Base-by-base conservation (phyloP, 1,284 basidiomycete species). In the Fomes fomentarius region DNA sequence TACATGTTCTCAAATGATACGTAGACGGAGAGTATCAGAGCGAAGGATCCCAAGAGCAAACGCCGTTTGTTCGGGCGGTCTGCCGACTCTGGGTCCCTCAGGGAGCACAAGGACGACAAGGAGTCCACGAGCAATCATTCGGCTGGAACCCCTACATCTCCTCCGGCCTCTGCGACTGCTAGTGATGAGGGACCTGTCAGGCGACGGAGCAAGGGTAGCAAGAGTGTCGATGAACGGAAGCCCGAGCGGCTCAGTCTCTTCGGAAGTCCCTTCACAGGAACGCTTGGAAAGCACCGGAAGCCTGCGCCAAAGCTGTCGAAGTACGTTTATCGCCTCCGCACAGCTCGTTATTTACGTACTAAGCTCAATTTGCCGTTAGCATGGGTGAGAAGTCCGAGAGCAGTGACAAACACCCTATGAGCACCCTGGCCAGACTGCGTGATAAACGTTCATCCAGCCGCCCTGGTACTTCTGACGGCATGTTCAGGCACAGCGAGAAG, bases 241-340 rank as follows among this genome's bases (percentile, higher is more conserved):
- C 73, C 42, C 17, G 85, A 90, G 43, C 75, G 89, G n/a, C 71
- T 88, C 40, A 91, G 90, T 68, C 84, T 95, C 62, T 94, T 95
- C 66, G 88, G 89, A 17, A 79, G 75, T 7, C 63, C 82, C 7
- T 83, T 89, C 63, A 69, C 73, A 19, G 76, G 78, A 0, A 75
- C 83, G 7, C 64, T 90, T 52, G 81, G 83, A 30, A 89, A 88
- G 65, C 74, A 75, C 47, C 75, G 93, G 58, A 96, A 96, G 68
- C 93, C 93, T 1, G 78, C 92, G 3, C 93, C 93, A 12, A 81
- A 82, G 66, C 83, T 84, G 61, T 82, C 81, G 40, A 72, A 74
- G 80, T 84, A 68, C 63, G 81, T 75, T 33, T 26, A 19, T 26
- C 12, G 8, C 38, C 19, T 22, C 52, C 31, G 35, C 31, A 35